Percentiles rank a stretch among this genome's conserved stretches.
These are phyloP conservation scores for Persicaria maculosa DNA, from an alignment of 148 eudicot genomes.

Conservation along the genomic window DNA sequence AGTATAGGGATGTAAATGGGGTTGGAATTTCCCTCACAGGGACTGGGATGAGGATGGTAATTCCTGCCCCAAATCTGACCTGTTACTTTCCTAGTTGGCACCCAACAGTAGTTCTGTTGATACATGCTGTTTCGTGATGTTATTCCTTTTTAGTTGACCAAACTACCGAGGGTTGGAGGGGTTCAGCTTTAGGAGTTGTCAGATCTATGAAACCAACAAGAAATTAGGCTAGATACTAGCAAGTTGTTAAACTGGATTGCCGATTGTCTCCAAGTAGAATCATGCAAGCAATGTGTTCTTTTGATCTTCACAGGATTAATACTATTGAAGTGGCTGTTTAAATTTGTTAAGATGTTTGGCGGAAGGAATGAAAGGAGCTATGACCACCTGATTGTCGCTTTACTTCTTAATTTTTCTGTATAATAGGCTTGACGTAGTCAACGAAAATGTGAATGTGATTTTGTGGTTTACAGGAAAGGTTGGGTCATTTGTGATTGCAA, in stretches of 20 bases:
- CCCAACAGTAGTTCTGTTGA: neutral
- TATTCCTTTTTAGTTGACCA: neutral
- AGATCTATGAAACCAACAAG: neutral
- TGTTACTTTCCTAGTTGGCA: neutral
- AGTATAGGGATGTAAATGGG: too few species aligned
- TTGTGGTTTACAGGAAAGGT: constrained; percentile 2
- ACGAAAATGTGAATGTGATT: neutral
- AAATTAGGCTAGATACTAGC: neutral
- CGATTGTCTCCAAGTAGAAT: neutral
- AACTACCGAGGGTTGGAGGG: neutral
- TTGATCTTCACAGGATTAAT: neutral
- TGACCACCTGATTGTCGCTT: neutral
- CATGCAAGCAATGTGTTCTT: neutral
- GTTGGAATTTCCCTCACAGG: too few species aligned
- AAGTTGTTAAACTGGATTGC: constrained; percentile 3
- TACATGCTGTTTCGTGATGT: neutral
- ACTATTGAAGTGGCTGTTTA: neutral
- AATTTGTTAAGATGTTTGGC: neutral
- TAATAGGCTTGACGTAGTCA: neutral
- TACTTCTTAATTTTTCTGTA: neutral
- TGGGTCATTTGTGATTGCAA: neutral
- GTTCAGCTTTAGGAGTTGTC: neutral
- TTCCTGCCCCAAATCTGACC: neutral
- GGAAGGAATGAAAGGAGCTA: neutral
- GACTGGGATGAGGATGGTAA: neutral